Conservation (phyloP, 306 rosid species). For the Dalbergia cochinchinensis region DNA sequence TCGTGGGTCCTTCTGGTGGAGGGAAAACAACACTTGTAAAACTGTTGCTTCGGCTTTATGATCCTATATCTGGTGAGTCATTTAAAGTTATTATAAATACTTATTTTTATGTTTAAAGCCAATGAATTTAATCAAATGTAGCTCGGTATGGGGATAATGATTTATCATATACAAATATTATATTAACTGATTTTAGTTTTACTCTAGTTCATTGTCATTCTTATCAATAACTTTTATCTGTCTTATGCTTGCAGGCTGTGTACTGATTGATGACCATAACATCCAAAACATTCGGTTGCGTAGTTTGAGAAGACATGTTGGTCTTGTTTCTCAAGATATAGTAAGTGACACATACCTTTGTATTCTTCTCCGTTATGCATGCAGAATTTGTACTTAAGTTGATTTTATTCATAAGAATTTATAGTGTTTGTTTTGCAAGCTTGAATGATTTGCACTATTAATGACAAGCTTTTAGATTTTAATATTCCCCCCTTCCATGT, state of each 20-base stretch:
- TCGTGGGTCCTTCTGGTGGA: slow-evolving; percentile 95
- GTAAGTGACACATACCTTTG: slow-evolving; percentile 57
- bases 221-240: slow-evolving; percentile 6
- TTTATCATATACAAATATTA: slow-evolving; percentile 7
- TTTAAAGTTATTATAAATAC: slow-evolving; percentile 22
- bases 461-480: slow-evolving; percentile 21
- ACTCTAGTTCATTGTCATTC: slow-evolving; percentile 3
- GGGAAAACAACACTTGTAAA: slow-evolving; percentile 90
- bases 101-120: slow-evolving; percentile 15
- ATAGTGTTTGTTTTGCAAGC: slow-evolving; percentile 13
- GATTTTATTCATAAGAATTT: slow-evolving; percentile 24
- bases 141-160: slow-evolving; percentile 12
- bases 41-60: slow-evolving; percentile 88
- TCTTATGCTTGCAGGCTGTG: slow-evolving; percentile 60
- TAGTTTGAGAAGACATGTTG: slow-evolving; percentile 79
- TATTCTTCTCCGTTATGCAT: slow-evolving; percentile 15
- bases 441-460: slow-evolving; percentile 7
- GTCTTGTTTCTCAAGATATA: slow-evolving; percentile 90
- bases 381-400: slow-evolving; percentile 20
- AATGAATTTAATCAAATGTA: slow-evolving; percentile 11
- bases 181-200: slow-evolving; percentile 27
- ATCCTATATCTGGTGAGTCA: slow-evolving; percentile 76
- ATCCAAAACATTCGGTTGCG: slow-evolving; percentile 60
- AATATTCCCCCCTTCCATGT: neutral
- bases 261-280: slow-evolving; percentile 72